Conservation (phyloP, 2,329 filamentous ascomycete genomes). For the Dactylellina sp. region DNA sequence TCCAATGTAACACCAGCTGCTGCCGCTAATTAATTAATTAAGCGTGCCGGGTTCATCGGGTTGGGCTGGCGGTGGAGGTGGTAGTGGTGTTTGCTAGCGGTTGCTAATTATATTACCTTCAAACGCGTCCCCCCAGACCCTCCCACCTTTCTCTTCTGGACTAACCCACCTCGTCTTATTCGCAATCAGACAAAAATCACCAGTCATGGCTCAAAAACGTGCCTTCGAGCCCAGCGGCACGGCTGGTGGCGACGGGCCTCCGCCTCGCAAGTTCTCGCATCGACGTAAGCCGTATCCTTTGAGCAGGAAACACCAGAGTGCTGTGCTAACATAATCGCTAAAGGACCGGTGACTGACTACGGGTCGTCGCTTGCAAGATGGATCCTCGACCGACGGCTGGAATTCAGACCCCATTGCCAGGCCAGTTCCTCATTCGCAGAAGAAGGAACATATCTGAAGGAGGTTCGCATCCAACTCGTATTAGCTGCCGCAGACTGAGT, state of each 20-base stretch:
- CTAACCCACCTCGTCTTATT: not conserved
- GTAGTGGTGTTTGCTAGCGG: not conserved
- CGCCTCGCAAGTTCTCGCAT: slow-evolving; percentile 54
- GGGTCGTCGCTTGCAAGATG: slow-evolving; percentile 89
- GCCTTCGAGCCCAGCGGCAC: slow-evolving; percentile 43
- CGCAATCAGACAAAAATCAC: not conserved
- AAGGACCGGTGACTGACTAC: slow-evolving; percentile 95
- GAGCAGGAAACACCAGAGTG: not conserved
- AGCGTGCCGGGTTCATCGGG: no score
- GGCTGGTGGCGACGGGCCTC: slow-evolving; percentile 33
- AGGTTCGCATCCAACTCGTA: slow-evolving; percentile 67
- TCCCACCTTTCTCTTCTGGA: not conserved
- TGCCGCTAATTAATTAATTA: no score
- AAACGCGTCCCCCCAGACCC: not conserved
- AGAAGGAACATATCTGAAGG: slow-evolving; percentile 51
- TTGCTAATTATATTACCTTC: not conserved
- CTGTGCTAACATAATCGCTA: not conserved
- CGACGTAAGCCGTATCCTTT: slow-evolving; percentile 38
- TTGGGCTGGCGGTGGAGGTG: no score
- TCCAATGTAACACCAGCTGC: slow-evolving; percentile 15
- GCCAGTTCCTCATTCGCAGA: slow-evolving; percentile 64
- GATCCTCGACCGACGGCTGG: slow-evolving; percentile 83
- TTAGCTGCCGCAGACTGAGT: slow-evolving; percentile 82
- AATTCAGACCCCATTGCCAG: slow-evolving; percentile 76
- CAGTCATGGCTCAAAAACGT: slow-evolving; percentile 50